Percentiles rank a stretch among this genome's conserved stretches.
These are phyloP conservation scores for Rhizopus microsporus DNA, from an alignment of 371 early-diverging fungal species.

Conservation along the genomic window DNA sequence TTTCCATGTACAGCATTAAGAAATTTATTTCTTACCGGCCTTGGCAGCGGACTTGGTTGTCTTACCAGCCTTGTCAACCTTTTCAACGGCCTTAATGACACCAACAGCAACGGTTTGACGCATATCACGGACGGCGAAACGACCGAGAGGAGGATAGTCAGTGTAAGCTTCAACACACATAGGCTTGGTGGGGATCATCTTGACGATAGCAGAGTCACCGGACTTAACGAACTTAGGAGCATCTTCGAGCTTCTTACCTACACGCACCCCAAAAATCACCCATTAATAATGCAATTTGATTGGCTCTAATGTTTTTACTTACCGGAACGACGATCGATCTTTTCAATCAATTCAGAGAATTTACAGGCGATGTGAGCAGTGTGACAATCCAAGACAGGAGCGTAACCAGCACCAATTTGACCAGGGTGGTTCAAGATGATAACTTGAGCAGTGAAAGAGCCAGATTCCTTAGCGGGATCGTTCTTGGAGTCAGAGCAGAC, in stretches of 20 bases:
- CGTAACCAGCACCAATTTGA: constrained; percentile 85
- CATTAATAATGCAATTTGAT: too few species aligned
- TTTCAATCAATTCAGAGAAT: constrained; percentile 84
- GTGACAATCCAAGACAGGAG: constrained; percentile 93
- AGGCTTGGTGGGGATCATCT: constrained; percentile 91
- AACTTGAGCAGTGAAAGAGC: constrained; percentile 88
- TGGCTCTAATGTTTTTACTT: constrained; percentile 41
- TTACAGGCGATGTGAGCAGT: constrained; percentile 94
- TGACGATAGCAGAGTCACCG: constrained; percentile 93
- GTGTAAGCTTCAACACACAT: constrained; percentile 92
- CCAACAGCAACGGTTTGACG: constrained; percentile 90
- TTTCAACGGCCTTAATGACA: constrained; percentile 73
- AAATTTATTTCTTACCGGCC: too few species aligned
- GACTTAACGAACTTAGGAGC: constrained; percentile 90
- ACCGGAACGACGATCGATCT: constrained; percentile 94
- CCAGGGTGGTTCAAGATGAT: constrained; percentile 93
- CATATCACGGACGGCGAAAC: constrained; percentile 97
- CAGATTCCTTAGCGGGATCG: constrained; percentile 91
- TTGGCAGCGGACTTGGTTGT: too few species aligned
- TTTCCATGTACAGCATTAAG: too few species aligned
- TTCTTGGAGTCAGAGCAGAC: constrained; percentile 94
- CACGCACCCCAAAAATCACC: background rate
- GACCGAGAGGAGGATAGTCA: constrained; percentile 92
- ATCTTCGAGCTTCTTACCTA: constrained; percentile 19
- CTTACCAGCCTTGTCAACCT: too few species aligned